phyloP scores from a whole-genome alignment of 2,329 filamentous ascomycete species.

The Rutstroemia sp. region DNA sequence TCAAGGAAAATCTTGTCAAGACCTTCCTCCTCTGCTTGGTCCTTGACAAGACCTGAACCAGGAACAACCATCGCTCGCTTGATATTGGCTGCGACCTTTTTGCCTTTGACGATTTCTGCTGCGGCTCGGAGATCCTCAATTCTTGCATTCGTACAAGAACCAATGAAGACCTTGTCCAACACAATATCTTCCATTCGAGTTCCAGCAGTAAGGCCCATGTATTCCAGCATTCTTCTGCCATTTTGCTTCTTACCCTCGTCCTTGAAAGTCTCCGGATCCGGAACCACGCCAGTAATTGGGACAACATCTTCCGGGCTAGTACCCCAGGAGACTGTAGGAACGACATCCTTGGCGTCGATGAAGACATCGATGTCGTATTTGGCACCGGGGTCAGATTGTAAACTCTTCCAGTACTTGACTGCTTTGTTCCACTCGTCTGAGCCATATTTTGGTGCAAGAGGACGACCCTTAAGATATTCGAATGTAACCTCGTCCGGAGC shows the following conservation, averaged over 20 bases:
- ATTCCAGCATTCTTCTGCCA: conserved; percentile 78
- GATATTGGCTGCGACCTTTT: conserved; percentile 78
- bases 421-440: conserved; percentile 88
- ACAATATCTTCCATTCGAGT: conserved; percentile 87
- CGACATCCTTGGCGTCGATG: conserved; percentile 87
- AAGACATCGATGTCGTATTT: conserved; percentile 85
- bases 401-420: conserved; percentile 75
- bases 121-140: conserved; percentile 93
- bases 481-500: conserved; percentile 92
- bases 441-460: conserved; percentile 73
- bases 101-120: conserved; percentile 77
- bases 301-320: conserved; percentile 94
- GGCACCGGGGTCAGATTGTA: conserved; percentile 80
- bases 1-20: conserved; percentile 88
- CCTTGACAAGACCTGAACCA: conserved; percentile 89
- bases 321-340: conserved; percentile 92
- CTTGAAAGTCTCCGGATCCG: conserved; percentile 79
- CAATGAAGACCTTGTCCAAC: conserved; percentile 96
- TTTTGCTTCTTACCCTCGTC: conserved; percentile 73
- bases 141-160: conserved; percentile 93
- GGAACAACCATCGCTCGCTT: conserved; percentile 96
- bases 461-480: conserved; percentile 87
- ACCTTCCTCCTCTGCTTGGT: conserved; percentile 83
- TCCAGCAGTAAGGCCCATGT: conserved; percentile 87
- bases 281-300: conserved; percentile 87